phyloP scores from a whole-genome alignment of 768 basidiomycete species.

The Serendipita vermifera region DNA sequence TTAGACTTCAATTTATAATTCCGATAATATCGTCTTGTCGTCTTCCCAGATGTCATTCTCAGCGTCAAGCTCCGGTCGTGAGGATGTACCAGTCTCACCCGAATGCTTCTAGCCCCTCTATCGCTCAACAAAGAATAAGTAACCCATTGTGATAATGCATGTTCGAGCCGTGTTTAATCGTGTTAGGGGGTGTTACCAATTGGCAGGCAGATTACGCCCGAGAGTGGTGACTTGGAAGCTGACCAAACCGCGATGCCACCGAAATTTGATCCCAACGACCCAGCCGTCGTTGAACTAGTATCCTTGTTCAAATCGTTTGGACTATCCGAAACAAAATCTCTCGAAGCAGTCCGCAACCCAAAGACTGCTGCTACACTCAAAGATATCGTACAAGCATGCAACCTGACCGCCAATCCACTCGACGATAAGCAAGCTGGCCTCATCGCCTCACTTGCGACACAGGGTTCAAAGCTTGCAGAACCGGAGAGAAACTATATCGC shows the following conservation, averaged over 20 bases:
- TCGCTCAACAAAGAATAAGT: too few relatives aligned
- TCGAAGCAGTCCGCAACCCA: conserved; percentile 66
- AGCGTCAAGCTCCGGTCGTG: too few relatives aligned
- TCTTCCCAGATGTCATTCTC: too few relatives aligned
- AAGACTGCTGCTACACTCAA: conserved; percentile 62
- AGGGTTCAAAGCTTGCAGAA: conserved; percentile 47
- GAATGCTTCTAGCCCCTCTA: too few relatives aligned
- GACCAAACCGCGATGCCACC: conserved; percentile 22
- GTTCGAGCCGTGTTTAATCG: too few relatives aligned
- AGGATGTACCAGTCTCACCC: too few relatives aligned
- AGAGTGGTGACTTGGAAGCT: neutral
- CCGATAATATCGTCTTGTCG: too few relatives aligned
- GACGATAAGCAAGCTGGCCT: conserved; percentile 70
- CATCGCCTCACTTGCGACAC: conserved; percentile 51
- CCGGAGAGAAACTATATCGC: conserved; percentile 51
- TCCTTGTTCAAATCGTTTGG: conserved; percentile 65
- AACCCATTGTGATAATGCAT: too few relatives aligned
- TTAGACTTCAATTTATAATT: too few relatives aligned
- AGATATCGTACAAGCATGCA: conserved; percentile 49
- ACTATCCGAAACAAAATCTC: conserved; percentile 60
- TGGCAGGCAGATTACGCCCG: too few relatives aligned
- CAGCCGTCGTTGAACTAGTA: conserved; percentile 31
- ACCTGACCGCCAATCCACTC: conserved; percentile 33
- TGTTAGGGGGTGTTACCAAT: too few relatives aligned
- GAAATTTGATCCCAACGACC: conserved; percentile 27